Conservation (phyloP, 176 grass and related monocot species). For the Triticum turgidum region DNA sequence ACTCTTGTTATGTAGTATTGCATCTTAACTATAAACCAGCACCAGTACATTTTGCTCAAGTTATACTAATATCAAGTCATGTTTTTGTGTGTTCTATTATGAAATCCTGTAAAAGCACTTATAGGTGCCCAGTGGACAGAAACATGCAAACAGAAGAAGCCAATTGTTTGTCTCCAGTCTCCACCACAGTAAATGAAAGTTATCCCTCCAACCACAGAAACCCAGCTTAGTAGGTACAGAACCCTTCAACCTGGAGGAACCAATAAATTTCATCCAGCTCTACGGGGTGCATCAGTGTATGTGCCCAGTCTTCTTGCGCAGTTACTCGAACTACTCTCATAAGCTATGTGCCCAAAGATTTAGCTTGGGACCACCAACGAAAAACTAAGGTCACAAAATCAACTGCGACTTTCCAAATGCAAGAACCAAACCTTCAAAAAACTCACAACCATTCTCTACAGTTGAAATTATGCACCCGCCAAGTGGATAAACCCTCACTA, state of each 20-base stretch:
- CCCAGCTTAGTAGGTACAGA: background rate
- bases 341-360: background rate
- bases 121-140: background rate
- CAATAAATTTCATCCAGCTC: background rate
- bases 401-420: background rate
- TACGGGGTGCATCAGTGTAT: background rate
- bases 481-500: constrained; percentile 6
- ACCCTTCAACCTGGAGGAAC: constrained; percentile 6
- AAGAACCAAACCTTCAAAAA: background rate
- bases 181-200: constrained; percentile 4
- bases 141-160: background rate
- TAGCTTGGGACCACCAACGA: constrained; percentile 13
- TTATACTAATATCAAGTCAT: background rate
- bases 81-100: constrained; percentile 2
- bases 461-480: constrained; percentile 3
- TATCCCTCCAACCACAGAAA: background rate
- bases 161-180: constrained; percentile 5
- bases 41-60: background rate
- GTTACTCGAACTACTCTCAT: background rate
- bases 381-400: background rate
- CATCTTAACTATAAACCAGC: background rate
- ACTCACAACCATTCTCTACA: background rate
- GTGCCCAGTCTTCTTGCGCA: background rate
- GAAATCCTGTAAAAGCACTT: constrained; percentile 16
- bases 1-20: constrained; percentile 4